Percentiles rank a stretch among this genome's conserved stretches.
Evolutionary conservation across 345 rosid species (phyloP).

Genomic region (Odontarrhena argentea): DNA sequence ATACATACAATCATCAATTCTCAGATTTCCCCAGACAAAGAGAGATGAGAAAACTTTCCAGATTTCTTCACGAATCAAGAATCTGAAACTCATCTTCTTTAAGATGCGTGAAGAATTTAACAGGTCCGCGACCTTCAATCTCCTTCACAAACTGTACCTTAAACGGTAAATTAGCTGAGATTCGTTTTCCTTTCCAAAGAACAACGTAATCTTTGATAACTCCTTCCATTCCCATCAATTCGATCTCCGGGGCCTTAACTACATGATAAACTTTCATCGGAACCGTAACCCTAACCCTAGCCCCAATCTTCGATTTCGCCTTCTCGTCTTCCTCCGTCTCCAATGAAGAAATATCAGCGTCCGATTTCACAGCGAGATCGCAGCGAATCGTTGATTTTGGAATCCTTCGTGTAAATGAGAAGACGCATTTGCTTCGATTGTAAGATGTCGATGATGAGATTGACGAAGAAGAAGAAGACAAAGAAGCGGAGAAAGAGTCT

Average conservation of each 20-base stretch:
- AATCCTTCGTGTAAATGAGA: slow-evolving; percentile 30
- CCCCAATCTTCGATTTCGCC: slow-evolving; percentile 54
- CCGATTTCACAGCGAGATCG: slow-evolving; percentile 46
- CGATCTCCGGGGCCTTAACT: slow-evolving; percentile 69
- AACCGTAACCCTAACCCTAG: slow-evolving; percentile 69
- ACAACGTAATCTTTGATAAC: slow-evolving; percentile 64
- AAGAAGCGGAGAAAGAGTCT: slow-evolving; percentile 10
- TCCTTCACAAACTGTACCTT: slow-evolving; percentile 72
- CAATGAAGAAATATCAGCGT: slow-evolving; percentile 31
- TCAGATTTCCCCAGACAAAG: slow-evolving; percentile 15
- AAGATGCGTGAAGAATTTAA: slow-evolving; percentile 89
- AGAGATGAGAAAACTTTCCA: background rate
- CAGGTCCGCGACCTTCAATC: slow-evolving; percentile 67
- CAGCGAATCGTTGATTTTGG: slow-evolving; percentile 41
- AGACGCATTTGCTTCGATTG: slow-evolving; percentile 37
- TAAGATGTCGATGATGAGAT: slow-evolving; percentile 17
- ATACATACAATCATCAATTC: slow-evolving; percentile 12
- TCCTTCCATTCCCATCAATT: slow-evolving; percentile 84
- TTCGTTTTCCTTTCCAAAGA: slow-evolving; percentile 73
- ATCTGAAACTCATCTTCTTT: slow-evolving; percentile 81
- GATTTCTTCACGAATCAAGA: slow-evolving; percentile 42
- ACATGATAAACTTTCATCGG: slow-evolving; percentile 91
- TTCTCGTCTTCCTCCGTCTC: slow-evolving; percentile 42
- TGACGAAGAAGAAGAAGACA: slow-evolving; percentile 16
- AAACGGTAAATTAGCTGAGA: slow-evolving; percentile 82